phyloP scores from a whole-genome alignment of 2,329 filamentous ascomycete species.

The Neofusicoccum sp. region DNA sequence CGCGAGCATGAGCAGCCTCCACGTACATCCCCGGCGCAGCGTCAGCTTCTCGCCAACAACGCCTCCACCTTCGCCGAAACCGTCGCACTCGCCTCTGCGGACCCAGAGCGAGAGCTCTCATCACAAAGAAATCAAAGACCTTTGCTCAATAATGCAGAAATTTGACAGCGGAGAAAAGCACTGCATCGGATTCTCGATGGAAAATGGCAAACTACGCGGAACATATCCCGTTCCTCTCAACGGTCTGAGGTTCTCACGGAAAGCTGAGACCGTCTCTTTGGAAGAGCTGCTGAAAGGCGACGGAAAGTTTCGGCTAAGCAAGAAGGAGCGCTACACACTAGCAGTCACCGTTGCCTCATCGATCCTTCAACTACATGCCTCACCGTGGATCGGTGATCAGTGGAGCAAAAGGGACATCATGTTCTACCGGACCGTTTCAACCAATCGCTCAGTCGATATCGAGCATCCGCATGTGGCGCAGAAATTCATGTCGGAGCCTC shows the following conservation, averaged over 20 bases:
- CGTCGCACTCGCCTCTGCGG: neutral
- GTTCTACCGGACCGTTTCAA: conserved; percentile 28
- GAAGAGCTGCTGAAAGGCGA: conserved; percentile 30
- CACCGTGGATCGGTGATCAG: conserved; percentile 36
- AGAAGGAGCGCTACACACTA: conserved; percentile 35
- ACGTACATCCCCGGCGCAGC: conserved; percentile 22
- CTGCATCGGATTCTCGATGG: conserved; percentile 34
- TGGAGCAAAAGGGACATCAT: conserved; percentile 35
- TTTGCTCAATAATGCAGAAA: neutral
- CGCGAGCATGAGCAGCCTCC: neutral
- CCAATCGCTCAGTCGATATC: conserved; percentile 28
- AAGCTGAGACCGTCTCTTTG: conserved; percentile 27
- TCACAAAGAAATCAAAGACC: conserved; percentile 32
- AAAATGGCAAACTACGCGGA: conserved; percentile 32
- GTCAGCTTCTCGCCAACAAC: conserved; percentile 32
- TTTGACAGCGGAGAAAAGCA: conserved; percentile 16
- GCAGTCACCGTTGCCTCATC: conserved; percentile 37
- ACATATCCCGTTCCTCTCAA: conserved; percentile 25
- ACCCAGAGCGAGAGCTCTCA: neutral
- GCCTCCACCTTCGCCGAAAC: conserved; percentile 25
- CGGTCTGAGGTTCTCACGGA: conserved; percentile 19
- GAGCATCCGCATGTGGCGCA: conserved; percentile 34
- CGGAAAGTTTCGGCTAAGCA: conserved; percentile 28
- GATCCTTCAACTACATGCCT: conserved; percentile 36
- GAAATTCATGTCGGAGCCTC: conserved; percentile 17